Evolutionary conservation across 371 early-diverging fungal species (phyloP).

Genomic region (Catenaria anguillulae): DNA sequence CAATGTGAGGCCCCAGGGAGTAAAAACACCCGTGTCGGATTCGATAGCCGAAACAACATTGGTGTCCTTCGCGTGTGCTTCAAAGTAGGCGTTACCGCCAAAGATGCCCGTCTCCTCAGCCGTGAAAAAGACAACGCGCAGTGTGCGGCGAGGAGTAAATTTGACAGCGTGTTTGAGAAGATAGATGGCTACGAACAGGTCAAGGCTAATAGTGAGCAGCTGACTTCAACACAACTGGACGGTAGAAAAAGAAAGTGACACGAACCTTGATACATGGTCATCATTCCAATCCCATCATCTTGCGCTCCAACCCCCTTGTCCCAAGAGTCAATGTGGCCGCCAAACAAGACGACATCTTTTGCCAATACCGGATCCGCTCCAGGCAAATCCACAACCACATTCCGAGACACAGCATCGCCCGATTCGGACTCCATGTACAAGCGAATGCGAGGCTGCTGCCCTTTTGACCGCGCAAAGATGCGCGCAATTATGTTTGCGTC

Average conservation of each 20-base stretch:
- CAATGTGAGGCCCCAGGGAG: constrained; percentile 33
- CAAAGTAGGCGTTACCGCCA: constrained; percentile 32
- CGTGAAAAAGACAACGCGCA: constrained; percentile 40
- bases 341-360: constrained; percentile 35
- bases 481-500: constrained; percentile 34
- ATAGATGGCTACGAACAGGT: too few relatives aligned
- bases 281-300: constrained; percentile 34
- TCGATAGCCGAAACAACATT: constrained; percentile 35
- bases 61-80: constrained; percentile 22
- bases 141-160: constrained; percentile 30
- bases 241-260: too few relatives aligned
- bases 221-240: too few relatives aligned
- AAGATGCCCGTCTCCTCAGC: constrained; percentile 36
- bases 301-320: constrained; percentile 38
- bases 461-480: constrained; percentile 18
- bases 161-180: constrained; percentile 7
- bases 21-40: constrained; percentile 35
- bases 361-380: constrained; percentile 30
- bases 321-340: constrained; percentile 46
- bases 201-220: too few relatives aligned
- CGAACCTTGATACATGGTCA: neutral
- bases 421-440: constrained; percentile 25
- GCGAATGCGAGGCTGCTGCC: constrained; percentile 20
- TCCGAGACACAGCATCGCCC: constrained; percentile 15
- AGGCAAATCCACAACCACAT: constrained; percentile 34